phyloP scores from a whole-genome alignment of 2,329 filamentous ascomycete genomes.

The Proliferodiscus dingleyae region DNA sequence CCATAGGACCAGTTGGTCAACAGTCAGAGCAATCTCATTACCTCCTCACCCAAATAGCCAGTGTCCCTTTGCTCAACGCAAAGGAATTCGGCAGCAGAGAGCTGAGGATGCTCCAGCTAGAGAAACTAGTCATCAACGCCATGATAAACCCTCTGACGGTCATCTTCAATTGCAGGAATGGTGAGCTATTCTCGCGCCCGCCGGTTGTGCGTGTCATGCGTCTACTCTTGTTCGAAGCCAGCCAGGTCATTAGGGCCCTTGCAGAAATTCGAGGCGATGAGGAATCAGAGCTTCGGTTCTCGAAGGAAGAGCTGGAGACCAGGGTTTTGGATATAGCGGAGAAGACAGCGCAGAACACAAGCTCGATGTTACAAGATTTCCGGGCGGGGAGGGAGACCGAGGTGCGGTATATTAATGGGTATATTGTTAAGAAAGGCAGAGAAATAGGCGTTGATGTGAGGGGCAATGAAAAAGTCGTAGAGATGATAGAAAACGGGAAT shows the following conservation, averaged over 20 bases:
- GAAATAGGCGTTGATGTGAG: conserved; percentile 31
- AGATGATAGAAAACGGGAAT: conserved; percentile 37
- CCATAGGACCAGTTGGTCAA: conserved; percentile 42
- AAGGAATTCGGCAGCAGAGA: conserved; percentile 37
- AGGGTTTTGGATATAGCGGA: conserved; percentile 44
- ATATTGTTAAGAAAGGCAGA: conserved; percentile 35
- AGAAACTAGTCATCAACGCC: conserved; percentile 78
- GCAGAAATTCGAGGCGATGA: conserved; percentile 8
- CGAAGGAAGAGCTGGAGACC: conserved; percentile 32
- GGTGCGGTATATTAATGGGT: conserved; percentile 56
- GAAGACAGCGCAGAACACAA: conserved; percentile 50
- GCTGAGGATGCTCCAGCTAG: conserved; percentile 63
- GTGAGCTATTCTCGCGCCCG: conserved; percentile 61
- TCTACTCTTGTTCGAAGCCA: conserved; percentile 68
- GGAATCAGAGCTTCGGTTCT: conserved; percentile 29
- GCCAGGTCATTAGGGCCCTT: conserved; percentile 57
- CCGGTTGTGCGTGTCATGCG: conserved; percentile 58
- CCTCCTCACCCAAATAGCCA: conserved; percentile 38
- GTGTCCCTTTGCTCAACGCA: conserved; percentile 41
- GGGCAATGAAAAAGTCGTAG: conserved; percentile 39
- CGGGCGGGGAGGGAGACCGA: conserved; percentile 48
- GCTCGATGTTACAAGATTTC: conserved; percentile 60
- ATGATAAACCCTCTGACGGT: conserved; percentile 83
- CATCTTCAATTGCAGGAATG: conserved; percentile 71
- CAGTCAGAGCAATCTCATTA: conserved; percentile 10